These are phyloP conservation scores for Brassica cretica DNA, from an alignment of 345 rosid genomes.

Conservation along the genomic window DNA sequence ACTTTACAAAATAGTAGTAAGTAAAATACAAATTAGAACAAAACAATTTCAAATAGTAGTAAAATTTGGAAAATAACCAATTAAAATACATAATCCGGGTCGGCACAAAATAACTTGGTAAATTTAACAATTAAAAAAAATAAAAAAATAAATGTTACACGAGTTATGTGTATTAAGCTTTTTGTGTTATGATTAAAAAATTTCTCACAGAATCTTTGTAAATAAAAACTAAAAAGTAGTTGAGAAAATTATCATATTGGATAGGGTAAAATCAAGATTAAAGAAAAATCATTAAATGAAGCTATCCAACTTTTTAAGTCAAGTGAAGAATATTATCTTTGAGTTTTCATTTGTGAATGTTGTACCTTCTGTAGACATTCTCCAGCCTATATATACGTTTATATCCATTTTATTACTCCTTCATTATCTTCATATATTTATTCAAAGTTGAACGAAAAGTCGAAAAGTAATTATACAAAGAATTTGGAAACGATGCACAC, in stretches of 20 bases:
- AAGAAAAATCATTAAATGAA: neutral
- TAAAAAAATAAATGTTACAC: neutral
- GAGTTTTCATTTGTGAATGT: neutral
- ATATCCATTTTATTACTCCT: neutral
- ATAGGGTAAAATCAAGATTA: neutral
- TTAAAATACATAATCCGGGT: too few species aligned
- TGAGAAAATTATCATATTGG: neutral
- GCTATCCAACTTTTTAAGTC: neutral
- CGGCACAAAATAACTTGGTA: too few species aligned
- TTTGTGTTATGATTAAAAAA: neutral
- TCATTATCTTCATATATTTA: neutral
- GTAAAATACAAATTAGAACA: too few species aligned
- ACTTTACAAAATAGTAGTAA: too few species aligned
- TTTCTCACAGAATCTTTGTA: neutral
- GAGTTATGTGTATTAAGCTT: neutral
- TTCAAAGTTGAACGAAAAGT: neutral
- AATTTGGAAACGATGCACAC: neutral
- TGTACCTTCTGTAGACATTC: neutral
- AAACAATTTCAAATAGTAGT: too few species aligned
- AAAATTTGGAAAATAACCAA: too few species aligned
- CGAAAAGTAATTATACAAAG: neutral
- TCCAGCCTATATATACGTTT: neutral
- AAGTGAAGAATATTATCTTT: neutral
- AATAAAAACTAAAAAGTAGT: neutral
- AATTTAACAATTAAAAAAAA: too few species aligned